phyloP scores from a whole-genome alignment of 345 rosid genomes.

The Citrus reticulata region DNA sequence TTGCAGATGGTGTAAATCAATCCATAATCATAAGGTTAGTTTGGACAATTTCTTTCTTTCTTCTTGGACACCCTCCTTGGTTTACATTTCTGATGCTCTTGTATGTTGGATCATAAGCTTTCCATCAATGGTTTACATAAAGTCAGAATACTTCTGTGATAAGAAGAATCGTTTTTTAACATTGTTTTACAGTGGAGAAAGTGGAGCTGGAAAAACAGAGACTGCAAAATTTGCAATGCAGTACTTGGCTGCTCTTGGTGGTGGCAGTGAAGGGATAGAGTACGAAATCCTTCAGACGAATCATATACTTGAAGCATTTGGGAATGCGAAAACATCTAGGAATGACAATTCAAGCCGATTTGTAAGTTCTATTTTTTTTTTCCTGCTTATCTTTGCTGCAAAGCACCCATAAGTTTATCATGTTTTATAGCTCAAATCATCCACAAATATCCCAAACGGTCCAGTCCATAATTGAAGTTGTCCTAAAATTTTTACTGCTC shows the following conservation, averaged over 20 bases:
- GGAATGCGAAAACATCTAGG: conserved; percentile 91
- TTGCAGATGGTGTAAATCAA: conserved; percentile 81
- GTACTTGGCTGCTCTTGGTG: conserved; percentile 86
- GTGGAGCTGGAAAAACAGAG: conserved; percentile 99
- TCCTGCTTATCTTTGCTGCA: not conserved
- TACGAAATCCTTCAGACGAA: conserved; percentile 60
- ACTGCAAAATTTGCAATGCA: conserved; percentile 91
- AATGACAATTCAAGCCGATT: conserved; percentile 94
- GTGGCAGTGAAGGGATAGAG: conserved; percentile 71
- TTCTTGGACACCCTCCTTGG: not conserved
- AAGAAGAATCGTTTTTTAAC: conserved; percentile 1
- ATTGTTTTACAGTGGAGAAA: conserved; percentile 74
- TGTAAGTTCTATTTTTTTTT: conserved; percentile 40
- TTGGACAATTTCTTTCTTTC: conserved; percentile 7
- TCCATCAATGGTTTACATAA: not conserved
- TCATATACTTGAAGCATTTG: conserved; percentile 91
- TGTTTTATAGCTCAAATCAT: not conserved
- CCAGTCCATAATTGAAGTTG: not conserved
- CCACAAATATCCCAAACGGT: not conserved
- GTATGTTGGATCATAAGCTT: not conserved
- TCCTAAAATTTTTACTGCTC: conserved; percentile 1
- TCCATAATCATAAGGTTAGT: conserved; percentile 90
- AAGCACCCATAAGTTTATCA: not conserved
- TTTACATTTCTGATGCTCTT: conserved; percentile 3
- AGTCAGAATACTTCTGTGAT: not conserved